These are phyloP conservation scores for Akebia trifoliata DNA, from an alignment of 164 flowering plant species.

Conservation along the genomic window DNA sequence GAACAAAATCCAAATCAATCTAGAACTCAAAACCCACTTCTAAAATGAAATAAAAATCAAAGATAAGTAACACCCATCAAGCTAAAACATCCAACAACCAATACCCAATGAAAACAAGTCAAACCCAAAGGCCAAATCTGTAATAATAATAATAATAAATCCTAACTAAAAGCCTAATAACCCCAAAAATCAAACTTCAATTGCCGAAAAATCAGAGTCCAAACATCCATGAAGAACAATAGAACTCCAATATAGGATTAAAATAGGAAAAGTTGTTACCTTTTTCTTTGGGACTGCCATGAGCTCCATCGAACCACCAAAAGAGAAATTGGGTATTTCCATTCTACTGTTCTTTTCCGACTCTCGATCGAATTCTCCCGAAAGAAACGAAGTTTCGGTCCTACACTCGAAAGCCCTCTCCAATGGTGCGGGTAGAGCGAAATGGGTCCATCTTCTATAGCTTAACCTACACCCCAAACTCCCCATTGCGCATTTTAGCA, in stretches of 20 bases:
- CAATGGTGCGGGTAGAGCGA: slow-evolving; percentile 34
- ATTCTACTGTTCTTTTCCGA: slow-evolving; percentile 7
- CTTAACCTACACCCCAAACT: slow-evolving; percentile 6
- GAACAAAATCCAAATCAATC: no score
- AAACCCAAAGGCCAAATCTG: no score
- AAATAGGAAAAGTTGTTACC: slow-evolving; percentile 26
- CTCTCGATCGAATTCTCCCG: slow-evolving; percentile 25
- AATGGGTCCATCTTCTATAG: slow-evolving; percentile 20
- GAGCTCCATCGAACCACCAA: slow-evolving; percentile 63
- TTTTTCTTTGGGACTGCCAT: slow-evolving; percentile 85
- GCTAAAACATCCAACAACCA: no score
- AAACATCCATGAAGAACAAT: background rate
- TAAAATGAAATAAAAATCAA: no score
- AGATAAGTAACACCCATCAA: no score
- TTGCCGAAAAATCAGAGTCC: background rate
- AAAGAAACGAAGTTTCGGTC: slow-evolving; percentile 15
- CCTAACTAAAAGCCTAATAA: no score
- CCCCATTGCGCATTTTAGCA: slow-evolving; percentile 21
- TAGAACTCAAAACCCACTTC: no score
- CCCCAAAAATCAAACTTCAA: background rate
- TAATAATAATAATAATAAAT: no score
- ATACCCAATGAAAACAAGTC: no score
- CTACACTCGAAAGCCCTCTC: slow-evolving; percentile 16
- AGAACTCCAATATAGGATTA: slow-evolving; percentile 1
- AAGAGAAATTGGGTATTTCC: slow-evolving; percentile 27